Base-by-base conservation (phyloP, 345 rosid genomes). In the Nephelium lappaceum region DNA sequence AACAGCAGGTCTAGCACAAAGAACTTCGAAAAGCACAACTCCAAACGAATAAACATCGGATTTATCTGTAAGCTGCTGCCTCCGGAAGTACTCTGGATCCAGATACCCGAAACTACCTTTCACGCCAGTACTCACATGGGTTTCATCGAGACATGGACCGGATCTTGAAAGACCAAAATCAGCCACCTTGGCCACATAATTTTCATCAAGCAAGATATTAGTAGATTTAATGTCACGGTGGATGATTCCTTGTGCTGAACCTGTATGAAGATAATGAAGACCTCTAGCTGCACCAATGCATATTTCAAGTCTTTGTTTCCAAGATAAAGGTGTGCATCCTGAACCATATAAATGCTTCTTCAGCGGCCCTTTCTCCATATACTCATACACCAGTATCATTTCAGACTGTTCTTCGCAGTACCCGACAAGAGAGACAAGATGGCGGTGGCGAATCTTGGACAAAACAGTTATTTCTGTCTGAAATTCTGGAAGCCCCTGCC, bases 41-140 rank as follows among this genome's bases (percentile, higher is more conserved):
- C 97, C 99, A 47, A 96, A 96, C 1, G 98, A 93, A 69, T 93
- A 95, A 61, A 95, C 97, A 83, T 95, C 99, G 6, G 99, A 95
- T 73, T 95, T 95, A 78, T 95, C 98, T 0, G 98, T 95, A 74
- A 95, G 93, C 82, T 93, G 99, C 77, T 93, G 99, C 83, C 99
- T 86, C 39, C 98, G 90, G 84, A 93, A 92, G 79, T 95, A 95
- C 80, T 95, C 99, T 11, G 98, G 99, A 80, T 95, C 97, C 27
- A 95, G 92, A 87, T 95, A 95, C 0, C 99, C 99, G 14, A 95
- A 95, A 83, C 99, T 96, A 24, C 99, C 99, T 81, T 96, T 96
- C 0, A 96, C 99, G 4, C 97, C 97, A 0, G 99, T 96, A 71
- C 99, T 96, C 8, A 96, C 98, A 78, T 94, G 97, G 23, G 97